phyloP scores from a whole-genome alignment of 768 basidiomycete genomes.

The Solioccasus polychromus region DNA sequence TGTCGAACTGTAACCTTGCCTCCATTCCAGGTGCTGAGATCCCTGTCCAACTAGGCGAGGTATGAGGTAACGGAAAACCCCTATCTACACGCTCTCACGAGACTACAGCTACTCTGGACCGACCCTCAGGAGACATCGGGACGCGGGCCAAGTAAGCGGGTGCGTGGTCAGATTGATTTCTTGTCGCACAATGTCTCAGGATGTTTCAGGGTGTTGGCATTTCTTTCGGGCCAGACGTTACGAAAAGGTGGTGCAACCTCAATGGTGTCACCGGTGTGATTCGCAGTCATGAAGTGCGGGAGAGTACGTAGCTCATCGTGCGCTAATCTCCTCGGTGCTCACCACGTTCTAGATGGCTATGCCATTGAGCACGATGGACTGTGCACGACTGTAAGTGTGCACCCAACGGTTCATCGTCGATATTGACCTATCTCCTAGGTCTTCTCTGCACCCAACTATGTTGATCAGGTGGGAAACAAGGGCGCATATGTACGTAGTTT shows the following conservation, averaged over 20 bases:
- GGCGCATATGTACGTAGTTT: conserved; percentile 74
- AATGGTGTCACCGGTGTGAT: conserved; percentile 88
- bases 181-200: conserved; percentile 11
- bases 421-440: conserved; percentile 46
- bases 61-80: conserved; percentile 27
- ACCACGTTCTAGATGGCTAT: conserved; percentile 67
- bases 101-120: conserved; percentile 81
- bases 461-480: conserved; percentile 89
- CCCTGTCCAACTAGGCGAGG: conserved; percentile 52
- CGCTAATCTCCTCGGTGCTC: neutral
- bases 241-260: conserved; percentile 80
- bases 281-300: conserved; percentile 95
- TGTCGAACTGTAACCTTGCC: conserved; percentile 1
- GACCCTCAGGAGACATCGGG: conserved; percentile 90
- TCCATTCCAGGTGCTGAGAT: conserved; percentile 10
- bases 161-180: conserved; percentile 36
- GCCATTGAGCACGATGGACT: conserved; percentile 92
- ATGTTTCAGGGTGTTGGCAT: conserved; percentile 82
- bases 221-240: conserved; percentile 94
- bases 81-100: conserved; percentile 4
- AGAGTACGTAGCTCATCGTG: conserved; percentile 47
- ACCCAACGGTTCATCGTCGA: neutral
- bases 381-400: conserved; percentile 77
- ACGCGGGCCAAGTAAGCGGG: conserved; percentile 94
- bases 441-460: conserved; percentile 94